Percentiles rank a stretch among this genome's conserved stretches.
These are phyloP conservation scores for Trametes meyenii DNA, from an alignment of 768 basidiomycete species.

Conservation along the genomic window DNA sequence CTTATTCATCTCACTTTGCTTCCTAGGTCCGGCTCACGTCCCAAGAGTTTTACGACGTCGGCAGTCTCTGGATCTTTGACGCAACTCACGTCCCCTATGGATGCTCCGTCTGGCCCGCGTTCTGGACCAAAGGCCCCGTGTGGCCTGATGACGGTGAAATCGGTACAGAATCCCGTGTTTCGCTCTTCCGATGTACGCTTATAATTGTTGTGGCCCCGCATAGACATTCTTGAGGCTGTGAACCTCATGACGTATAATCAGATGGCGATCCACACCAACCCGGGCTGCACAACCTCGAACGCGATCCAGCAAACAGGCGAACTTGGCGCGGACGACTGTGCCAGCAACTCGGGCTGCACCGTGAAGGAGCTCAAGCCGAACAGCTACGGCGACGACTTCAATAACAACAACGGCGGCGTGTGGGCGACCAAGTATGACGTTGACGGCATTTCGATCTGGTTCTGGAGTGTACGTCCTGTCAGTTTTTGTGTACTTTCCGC, in stretches of 20 bases:
- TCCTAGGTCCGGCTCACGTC: constrained; percentile 49
- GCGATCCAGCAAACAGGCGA: constrained; percentile 38
- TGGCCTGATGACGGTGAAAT: constrained; percentile 50
- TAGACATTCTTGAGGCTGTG: constrained; percentile 66
- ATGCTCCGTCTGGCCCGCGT: constrained; percentile 55
- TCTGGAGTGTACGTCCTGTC: constrained; percentile 45
- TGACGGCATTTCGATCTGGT: constrained; percentile 55
- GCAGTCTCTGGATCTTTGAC: constrained; percentile 52
- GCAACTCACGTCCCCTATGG: constrained; percentile 56
- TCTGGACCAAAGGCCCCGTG: constrained; percentile 37
- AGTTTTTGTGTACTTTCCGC: not conserved
- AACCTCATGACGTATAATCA: constrained; percentile 56
- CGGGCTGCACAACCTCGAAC: constrained; percentile 39
- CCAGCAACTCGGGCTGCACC: constrained; percentile 40
- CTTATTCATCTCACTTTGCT: too few species aligned
- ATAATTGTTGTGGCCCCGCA: not conserved
- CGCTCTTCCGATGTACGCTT: not conserved
- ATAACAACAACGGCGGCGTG: constrained; percentile 56
- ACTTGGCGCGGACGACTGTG: constrained; percentile 35
- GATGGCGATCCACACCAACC: constrained; percentile 55
- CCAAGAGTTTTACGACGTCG: constrained; percentile 44
- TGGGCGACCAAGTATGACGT: constrained; percentile 73
- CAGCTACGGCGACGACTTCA: constrained; percentile 47
- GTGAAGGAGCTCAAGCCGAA: constrained; percentile 39
- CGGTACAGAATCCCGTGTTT: constrained; percentile 17